Percentiles rank a stretch among this genome's conserved stretches.
phyloP scores from a whole-genome alignment of 2,329 filamentous ascomycete species.

The Orbilia oligospora region DNA sequence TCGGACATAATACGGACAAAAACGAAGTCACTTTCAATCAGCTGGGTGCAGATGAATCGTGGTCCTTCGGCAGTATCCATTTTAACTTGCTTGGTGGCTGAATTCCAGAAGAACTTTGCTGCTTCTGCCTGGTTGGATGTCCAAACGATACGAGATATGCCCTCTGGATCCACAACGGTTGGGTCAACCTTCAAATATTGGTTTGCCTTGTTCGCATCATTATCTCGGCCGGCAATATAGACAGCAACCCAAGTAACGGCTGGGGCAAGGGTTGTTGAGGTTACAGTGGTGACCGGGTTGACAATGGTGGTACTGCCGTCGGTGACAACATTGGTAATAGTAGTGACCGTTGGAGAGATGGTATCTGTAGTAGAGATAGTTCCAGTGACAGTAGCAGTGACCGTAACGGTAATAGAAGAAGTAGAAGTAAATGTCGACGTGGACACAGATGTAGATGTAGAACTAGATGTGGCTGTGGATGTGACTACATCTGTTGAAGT shows the following conservation, averaged over 20 bases:
- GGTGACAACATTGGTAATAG: neutral
- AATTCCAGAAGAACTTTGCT: constrained; percentile 7
- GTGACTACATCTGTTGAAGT: neutral
- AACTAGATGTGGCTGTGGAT: neutral
- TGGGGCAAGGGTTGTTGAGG: neutral
- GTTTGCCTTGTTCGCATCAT: neutral
- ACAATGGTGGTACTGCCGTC: neutral
- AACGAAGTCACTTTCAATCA: neutral
- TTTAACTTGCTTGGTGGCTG: neutral
- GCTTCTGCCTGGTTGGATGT: neutral
- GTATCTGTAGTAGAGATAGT: neutral
- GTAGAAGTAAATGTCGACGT: neutral
- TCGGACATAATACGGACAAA: constrained; percentile 6
- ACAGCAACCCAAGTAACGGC: constrained; percentile 10
- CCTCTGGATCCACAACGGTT: neutral
- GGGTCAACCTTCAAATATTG: constrained; percentile 1
- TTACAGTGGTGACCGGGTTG: neutral
- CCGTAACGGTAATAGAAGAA: neutral
- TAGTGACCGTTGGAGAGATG: constrained; percentile 1
- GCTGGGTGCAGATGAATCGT: neutral
- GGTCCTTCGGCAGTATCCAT: neutral
- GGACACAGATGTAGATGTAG: neutral
- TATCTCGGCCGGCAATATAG: neutral
- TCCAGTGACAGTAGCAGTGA: neutral
- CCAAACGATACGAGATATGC: neutral